Base-by-base conservation (phyloP, 306 rosid genomes). In the Gillenia trifoliata region DNA sequence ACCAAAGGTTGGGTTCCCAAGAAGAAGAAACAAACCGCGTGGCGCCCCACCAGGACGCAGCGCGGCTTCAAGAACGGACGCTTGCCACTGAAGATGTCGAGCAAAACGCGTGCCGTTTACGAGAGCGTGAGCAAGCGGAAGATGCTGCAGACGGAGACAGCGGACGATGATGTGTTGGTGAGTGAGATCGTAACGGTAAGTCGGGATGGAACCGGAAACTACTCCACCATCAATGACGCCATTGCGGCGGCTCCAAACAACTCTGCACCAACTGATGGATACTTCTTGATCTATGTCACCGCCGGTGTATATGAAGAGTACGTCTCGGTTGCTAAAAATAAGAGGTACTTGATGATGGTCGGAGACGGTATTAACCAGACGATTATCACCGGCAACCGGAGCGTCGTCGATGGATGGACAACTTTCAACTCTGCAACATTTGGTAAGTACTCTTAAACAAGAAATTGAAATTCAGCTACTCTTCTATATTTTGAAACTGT, bases 341-440 rank as follows among this genome's bases (percentile, higher is more conserved):
- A 89, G 73, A 83, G 71, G 20, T 79, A 89, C 64, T 45, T 91
- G 81, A 89, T 93, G 97, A 84, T 93, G 83, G 75, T 93, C 5
- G 97, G 98, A 26, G 98, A 86, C 31, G 97, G 98, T 0, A 91
- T 91, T 67, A 91, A 91, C 78, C 89, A 83, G 78, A 93, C 97
- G 0, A 76, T 91, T 25, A 76, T 93, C 61, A 93, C 97, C 2
- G 94, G 97, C 4, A 91, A 88, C 75, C 88, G 88, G 3, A 93
- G 94, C n/a, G 94, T 88, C 29, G 85, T 84, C 0, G 98, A 93
- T 74, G 91, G 91, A 2, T 87, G 87, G 90, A 93, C 98, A 23
- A 91, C 98, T 63, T 93, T 91, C 85, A 87, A 91, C 79, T 91
- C 97, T 25, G 91, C 98, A 28, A 91, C 98, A 19, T 80, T 93